These are phyloP conservation scores for Exophiala lecanii-corni DNA, from an alignment of 2,329 filamentous ascomycete genomes.

Conservation along the genomic window DNA sequence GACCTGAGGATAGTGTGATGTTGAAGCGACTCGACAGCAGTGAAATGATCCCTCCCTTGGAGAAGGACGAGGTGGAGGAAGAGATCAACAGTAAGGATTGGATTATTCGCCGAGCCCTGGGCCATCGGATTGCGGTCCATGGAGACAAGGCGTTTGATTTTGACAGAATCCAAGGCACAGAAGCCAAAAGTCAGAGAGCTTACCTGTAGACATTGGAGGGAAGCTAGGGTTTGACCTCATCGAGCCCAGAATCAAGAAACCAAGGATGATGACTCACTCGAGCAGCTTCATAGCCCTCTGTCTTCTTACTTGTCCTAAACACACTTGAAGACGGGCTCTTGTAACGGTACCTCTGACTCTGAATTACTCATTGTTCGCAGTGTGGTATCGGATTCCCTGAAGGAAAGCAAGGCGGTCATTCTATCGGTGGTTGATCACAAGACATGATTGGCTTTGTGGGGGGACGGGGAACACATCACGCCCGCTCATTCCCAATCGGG, in stretches of 20 bases:
- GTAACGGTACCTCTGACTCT: no score
- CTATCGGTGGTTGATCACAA: no score
- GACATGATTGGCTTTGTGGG: no score
- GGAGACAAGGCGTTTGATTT: conserved; percentile 23
- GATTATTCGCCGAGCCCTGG: conserved; percentile 38
- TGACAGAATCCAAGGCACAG: conserved; percentile 22
- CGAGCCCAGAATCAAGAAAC: no score
- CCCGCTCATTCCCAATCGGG: conserved; percentile 7
- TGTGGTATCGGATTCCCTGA: no score
- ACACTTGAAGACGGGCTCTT: no score
- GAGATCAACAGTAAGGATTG: conserved; percentile 39
- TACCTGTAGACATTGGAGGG: conserved; percentile 11
- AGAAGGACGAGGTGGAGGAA: conserved; percentile 32
- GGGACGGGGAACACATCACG: no score
- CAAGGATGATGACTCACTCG: no score
- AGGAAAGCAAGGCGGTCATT: no score
- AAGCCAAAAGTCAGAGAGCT: conserved; percentile 24
- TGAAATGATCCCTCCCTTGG: conserved; percentile 32
- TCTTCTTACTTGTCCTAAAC: no score
- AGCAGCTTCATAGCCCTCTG: no score
- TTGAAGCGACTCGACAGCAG: conserved; percentile 38
- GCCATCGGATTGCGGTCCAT: conserved; percentile 28
- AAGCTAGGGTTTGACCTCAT: not conserved
- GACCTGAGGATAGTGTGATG: conserved; percentile 47
- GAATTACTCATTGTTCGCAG: no score